phyloP scores from a whole-genome alignment of 257 asterid genomes.

The Primulina huaijiensis region DNA sequence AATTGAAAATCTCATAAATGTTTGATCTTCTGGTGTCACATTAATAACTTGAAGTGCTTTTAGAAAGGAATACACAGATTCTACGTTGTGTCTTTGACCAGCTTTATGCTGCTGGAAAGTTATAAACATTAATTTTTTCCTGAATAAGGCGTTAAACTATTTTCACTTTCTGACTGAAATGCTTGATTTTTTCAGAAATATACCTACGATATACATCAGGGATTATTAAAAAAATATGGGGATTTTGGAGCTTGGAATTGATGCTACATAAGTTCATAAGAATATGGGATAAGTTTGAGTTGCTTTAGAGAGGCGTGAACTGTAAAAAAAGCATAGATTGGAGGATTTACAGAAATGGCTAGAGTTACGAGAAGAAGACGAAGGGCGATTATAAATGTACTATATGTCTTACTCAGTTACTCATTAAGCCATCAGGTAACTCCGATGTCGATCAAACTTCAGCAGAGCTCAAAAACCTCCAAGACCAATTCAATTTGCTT shows the following conservation, averaged over 20 bases:
- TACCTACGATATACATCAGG: not conserved
- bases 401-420: not conserved
- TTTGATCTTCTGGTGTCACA: not conserved
- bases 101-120: not conserved
- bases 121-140: conserved; percentile 12
- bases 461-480: conserved; percentile 12
- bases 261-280: not conserved
- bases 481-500: conserved; percentile 7
- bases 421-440: conserved; percentile 4
- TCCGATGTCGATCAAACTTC: not conserved
- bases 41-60: not conserved
- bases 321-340: conserved; percentile 9
- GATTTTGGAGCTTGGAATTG: not conserved
- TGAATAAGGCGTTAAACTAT: not conserved
- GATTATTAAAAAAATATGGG: not conserved
- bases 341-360: conserved; percentile 1
- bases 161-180: conserved; percentile 7
- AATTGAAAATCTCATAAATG: not conserved
- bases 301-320: not conserved
- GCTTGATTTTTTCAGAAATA: not conserved
- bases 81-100: not conserved
- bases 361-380: not conserved
- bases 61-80: not conserved
- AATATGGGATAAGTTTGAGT: too few relatives aligned
- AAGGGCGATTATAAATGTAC: not conserved